Evolutionary conservation across 257 asterid species (phyloP).

Genomic region (Solanum megistacrolobum): DNA sequence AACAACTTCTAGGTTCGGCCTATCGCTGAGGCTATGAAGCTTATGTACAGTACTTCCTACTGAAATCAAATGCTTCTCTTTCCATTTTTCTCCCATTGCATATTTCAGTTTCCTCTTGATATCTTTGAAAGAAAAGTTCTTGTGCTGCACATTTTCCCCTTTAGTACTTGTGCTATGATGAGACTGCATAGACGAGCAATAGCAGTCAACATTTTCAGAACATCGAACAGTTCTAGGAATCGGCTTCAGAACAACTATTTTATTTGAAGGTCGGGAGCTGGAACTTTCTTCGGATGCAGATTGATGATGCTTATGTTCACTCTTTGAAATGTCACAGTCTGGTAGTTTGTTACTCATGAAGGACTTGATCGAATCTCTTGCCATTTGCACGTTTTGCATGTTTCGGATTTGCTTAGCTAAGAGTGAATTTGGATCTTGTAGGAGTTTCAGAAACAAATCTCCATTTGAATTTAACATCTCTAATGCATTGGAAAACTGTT

Average conservation of each 20-base stretch:
- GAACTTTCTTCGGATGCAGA: slow-evolving; percentile 5
- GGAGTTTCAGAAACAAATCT: slow-evolving; percentile 33
- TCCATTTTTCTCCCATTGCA: slow-evolving; percentile 33
- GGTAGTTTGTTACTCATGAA: not conserved
- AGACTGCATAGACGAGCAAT: slow-evolving; percentile 41
- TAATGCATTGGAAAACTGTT: slow-evolving; percentile 47
- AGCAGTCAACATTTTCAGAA: slow-evolving; percentile 22
- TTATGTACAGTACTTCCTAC: not conserved
- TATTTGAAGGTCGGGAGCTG: slow-evolving; percentile 17
- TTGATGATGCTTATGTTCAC: slow-evolving; percentile 5
- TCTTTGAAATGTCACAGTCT: not conserved
- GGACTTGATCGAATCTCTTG: slow-evolving; percentile 4
- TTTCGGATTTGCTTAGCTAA: slow-evolving; percentile 10
- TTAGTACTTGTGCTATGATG: slow-evolving; percentile 8
- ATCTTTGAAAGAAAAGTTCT: slow-evolving; percentile 39
- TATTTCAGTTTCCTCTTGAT: slow-evolving; percentile 51
- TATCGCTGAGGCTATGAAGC: not conserved
- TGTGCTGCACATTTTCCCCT: slow-evolving; percentile 17
- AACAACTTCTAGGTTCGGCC: not conserved
- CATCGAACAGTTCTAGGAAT: slow-evolving; percentile 11
- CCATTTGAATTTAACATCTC: slow-evolving; percentile 36
- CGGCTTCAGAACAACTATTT: slow-evolving; percentile 56
- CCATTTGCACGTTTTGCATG: slow-evolving; percentile 5
- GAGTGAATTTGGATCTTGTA: slow-evolving; percentile 29
- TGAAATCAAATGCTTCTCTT: slow-evolving; percentile 3